phyloP scores from a whole-genome alignment of 306 rosid genomes.

The Sicyos baderoa region DNA sequence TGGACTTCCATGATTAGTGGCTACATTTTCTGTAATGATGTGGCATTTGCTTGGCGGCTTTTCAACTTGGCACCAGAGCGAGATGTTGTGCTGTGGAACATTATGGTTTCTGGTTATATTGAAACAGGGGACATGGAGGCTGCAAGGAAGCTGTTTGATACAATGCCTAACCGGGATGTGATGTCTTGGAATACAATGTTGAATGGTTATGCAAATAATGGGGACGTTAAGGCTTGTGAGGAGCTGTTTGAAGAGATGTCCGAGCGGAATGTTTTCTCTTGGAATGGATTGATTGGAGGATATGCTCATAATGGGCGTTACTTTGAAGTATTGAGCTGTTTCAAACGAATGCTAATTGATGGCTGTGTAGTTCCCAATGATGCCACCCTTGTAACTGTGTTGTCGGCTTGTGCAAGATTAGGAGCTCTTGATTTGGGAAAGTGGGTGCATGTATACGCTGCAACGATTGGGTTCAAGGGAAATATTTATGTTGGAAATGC shows the following conservation, averaged over 20 bases:
- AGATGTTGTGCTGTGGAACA: slow-evolving; percentile 65
- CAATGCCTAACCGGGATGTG: slow-evolving; percentile 47
- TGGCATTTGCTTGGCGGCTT: slow-evolving; percentile 43
- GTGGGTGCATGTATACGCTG: slow-evolving; percentile 45
- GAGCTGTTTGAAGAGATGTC: slow-evolving; percentile 57
- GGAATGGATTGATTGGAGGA: slow-evolving; percentile 70
- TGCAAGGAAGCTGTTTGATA: slow-evolving; percentile 52
- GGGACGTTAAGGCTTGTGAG: slow-evolving; percentile 43
- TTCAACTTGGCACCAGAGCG: slow-evolving; percentile 58
- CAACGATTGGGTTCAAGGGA: slow-evolving; percentile 36
- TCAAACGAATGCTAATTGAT: slow-evolving; percentile 54
- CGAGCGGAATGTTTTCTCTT: slow-evolving; percentile 61
- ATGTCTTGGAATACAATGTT: slow-evolving; percentile 68
- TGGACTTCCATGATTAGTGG: slow-evolving; percentile 66
- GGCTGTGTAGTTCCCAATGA: slow-evolving; percentile 53
- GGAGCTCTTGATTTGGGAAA: slow-evolving; percentile 73
- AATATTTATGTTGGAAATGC: slow-evolving; percentile 55
- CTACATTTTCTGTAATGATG: slow-evolving; percentile 37
- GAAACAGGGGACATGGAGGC: slow-evolving; percentile 39
- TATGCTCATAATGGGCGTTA: slow-evolving; percentile 37
- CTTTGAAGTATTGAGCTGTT: slow-evolving; percentile 38
- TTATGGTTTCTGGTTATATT: slow-evolving; percentile 52
- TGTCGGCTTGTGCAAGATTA: slow-evolving; percentile 62
- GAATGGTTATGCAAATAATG: slow-evolving; percentile 53
- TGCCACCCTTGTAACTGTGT: slow-evolving; percentile 48